Evolutionary conservation across 140 eudicot species (phyloP).

Genomic region (Anethum foeniculum): DNA sequence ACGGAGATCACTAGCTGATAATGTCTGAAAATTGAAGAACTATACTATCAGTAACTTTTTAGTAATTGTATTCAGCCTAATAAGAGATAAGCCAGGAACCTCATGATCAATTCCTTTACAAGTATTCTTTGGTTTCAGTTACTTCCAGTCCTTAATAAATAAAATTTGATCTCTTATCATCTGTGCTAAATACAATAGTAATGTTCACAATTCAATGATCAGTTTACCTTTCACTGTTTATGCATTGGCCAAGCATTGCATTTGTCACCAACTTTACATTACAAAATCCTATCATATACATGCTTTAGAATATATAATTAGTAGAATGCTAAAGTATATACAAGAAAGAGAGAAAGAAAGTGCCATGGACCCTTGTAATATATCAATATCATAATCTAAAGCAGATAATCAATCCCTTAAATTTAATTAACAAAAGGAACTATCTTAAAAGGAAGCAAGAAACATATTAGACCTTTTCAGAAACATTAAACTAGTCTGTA

Average conservation of each 20-base stretch:
- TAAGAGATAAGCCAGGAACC: neutral
- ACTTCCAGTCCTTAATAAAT: neutral
- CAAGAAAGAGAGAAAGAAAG: neutral
- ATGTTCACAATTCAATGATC: neutral
- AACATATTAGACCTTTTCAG: neutral
- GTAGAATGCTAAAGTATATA: neutral
- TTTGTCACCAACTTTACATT: neutral
- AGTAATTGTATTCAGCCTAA: too few species aligned
- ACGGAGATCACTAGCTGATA: slow-evolving; percentile 73
- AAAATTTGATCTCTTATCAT: neutral
- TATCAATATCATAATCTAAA: neutral
- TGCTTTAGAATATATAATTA: neutral
- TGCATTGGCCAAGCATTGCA: neutral
- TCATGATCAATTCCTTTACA: neutral
- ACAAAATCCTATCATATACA: slow-evolving; percentile 1
- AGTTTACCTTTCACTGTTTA: neutral
- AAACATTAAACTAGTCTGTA: neutral
- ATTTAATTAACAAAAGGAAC: neutral
- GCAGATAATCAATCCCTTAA: neutral
- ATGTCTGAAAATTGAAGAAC: slow-evolving; percentile 46
- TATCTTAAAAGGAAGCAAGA: neutral
- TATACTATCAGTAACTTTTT: neutral
- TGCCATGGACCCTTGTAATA: neutral
- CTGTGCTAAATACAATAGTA: neutral
- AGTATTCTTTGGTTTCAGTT: neutral